Evolutionary conservation across 2,329 filamentous ascomycete genomes (phyloP).

Genomic region (Fusarium sterilihyphosum): DNA sequence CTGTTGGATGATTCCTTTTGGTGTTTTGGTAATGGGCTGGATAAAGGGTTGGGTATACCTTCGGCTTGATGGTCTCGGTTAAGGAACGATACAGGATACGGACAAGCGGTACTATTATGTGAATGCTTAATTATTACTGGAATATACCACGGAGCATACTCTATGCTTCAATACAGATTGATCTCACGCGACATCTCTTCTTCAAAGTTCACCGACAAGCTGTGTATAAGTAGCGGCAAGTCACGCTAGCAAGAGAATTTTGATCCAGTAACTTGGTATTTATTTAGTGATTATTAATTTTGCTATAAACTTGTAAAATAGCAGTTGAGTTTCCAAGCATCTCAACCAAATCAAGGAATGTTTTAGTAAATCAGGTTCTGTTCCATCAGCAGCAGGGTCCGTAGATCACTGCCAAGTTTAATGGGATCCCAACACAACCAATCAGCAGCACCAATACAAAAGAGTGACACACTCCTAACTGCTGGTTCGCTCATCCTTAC

Average conservation of each 20-base stretch:
- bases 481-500: conserved; percentile 29
- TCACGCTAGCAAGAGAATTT: too few species aligned
- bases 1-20: not conserved
- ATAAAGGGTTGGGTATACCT: not conserved
- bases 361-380: not conserved
- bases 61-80: not conserved
- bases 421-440: not conserved
- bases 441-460: not conserved
- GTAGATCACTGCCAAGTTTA: conserved; percentile 6
- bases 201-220: too few species aligned
- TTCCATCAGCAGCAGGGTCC: not conserved
- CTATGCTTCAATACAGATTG: not conserved
- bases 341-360: conserved; percentile 6
- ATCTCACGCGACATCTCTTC: too few species aligned
- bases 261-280: not conserved
- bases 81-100: not conserved
- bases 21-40: conserved; percentile 10
- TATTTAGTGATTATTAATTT: not conserved
- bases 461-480: conserved; percentile 18
- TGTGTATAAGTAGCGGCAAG: not conserved
- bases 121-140: conserved; percentile 9
- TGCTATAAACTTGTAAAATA: not conserved
- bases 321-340: not conserved
- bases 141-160: not conserved
- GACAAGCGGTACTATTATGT: not conserved